These are phyloP conservation scores for Globisporangium camurandrum DNA, from an alignment of 352 stramenopile species.

Conservation along the genomic window DNA sequence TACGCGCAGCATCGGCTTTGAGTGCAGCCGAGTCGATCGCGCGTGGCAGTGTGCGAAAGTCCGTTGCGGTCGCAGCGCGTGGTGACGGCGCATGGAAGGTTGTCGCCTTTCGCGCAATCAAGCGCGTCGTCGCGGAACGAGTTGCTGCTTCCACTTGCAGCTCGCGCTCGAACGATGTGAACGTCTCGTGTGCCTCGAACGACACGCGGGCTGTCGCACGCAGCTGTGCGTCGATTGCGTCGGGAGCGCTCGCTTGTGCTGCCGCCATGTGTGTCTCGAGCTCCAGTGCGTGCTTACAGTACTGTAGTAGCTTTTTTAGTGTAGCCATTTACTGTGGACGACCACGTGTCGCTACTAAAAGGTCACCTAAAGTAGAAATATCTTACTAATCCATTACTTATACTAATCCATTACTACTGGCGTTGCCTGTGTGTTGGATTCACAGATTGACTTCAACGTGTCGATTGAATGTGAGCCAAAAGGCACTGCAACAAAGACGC, in stretches of 20 bases:
- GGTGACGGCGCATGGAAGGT: conserved; percentile 20
- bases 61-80: conserved; percentile 15
- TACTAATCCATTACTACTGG: no score
- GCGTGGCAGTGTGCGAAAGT: conserved; percentile 22
- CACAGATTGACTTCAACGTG: no score
- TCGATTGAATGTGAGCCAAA: no score
- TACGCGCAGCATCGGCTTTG: conserved; percentile 29
- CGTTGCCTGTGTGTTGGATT: no score
- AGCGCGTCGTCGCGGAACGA: neutral
- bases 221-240: conserved; percentile 7
- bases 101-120: conserved; percentile 4
- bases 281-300: neutral
- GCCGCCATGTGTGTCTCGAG: conserved; percentile 5
- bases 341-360: no score
- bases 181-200: conserved; percentile 7
- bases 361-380: no score
- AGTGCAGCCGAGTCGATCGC: conserved; percentile 18
- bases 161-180: conserved; percentile 5
- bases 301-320: no score
- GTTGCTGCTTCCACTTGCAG: conserved; percentile 1
- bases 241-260: neutral
- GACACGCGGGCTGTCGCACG: conserved; percentile 1
- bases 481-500: no score
- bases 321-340: no score
- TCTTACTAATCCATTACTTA: no score